phyloP scores from a whole-genome alignment of 495 filamentous ascomycete species.

The Viridothelium virens region DNA sequence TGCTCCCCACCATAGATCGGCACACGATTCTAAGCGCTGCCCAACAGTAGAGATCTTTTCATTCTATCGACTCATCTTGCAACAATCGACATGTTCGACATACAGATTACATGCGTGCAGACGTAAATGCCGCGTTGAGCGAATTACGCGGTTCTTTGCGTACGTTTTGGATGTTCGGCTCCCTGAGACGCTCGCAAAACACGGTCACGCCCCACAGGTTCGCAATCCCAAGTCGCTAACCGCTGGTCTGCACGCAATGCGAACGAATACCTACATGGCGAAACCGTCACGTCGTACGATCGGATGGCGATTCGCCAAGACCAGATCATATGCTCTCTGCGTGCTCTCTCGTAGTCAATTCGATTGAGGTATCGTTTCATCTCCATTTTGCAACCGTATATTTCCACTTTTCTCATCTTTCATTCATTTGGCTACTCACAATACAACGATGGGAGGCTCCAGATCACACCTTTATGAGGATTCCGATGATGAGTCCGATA shows the following conservation, averaged over 20 bases:
- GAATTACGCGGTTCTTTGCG: neutral
- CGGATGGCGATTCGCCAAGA: neutral
- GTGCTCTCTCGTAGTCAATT: neutral
- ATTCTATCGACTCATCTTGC: neutral
- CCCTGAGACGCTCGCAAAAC: neutral
- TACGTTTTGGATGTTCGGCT: neutral
- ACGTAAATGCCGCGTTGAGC: neutral
- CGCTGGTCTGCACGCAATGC: neutral
- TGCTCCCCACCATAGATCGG: neutral
- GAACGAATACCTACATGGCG: neutral
- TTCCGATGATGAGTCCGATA: neutral
- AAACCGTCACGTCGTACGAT: neutral
- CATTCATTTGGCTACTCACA: neutral
- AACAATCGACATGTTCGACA: neutral
- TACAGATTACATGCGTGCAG: neutral
- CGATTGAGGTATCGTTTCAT: neutral
- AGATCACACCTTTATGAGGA: neutral
- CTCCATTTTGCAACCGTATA: neutral
- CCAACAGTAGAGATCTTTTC: neutral
- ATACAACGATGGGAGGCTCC: neutral
- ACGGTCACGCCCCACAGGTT: neutral
- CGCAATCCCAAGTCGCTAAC: neutral
- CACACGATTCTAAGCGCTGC: neutral
- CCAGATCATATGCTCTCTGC: neutral
- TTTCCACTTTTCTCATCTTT: neutral